A percentile compares a stretch with the other conserved stretches of the same genome.
These are phyloP conservation scores for Aspergillus sp. DNA, from an alignment of 2,329 filamentous ascomycete species.

Conservation along the genomic window DNA sequence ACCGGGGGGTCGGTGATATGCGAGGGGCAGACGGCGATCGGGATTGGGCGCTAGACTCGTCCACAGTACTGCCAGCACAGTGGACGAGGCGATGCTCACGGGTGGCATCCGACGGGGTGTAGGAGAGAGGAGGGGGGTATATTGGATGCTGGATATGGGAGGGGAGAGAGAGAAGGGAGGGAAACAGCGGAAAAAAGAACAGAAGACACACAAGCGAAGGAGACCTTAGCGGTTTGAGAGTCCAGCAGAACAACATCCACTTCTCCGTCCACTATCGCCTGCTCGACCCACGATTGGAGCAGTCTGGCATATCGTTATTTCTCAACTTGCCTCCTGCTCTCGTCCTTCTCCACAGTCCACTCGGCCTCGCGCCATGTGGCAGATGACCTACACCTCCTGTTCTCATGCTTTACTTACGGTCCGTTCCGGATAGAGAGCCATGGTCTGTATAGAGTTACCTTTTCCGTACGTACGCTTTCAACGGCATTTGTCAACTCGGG, in stretches of 20 bases:
- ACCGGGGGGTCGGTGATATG: no score
- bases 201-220: neutral
- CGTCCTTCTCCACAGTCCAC: neutral
- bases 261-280: no score
- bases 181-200: neutral
- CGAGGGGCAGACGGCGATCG: slow-evolving; percentile 4
- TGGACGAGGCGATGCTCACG: slow-evolving; percentile 22
- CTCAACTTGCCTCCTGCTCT: neutral
- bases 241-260: no score
- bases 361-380: no score
- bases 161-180: slow-evolving; percentile 6
- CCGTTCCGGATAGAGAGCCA: neutral
- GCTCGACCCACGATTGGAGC: neutral
- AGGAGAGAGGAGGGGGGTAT: slow-evolving; percentile 1
- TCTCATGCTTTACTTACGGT: neutral
- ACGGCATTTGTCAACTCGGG: no score
- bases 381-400: no score
- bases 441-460: no score
- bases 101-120: slow-evolving; percentile 21
- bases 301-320: neutral
- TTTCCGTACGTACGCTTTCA: no score
- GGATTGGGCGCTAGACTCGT: slow-evolving; percentile 17
- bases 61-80: slow-evolving; percentile 21
- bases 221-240: no score
- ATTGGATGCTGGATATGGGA: neutral